Conservation (phyloP, 2,329 filamentous ascomycete genomes). For the Paecilomyces formosus region DNA sequence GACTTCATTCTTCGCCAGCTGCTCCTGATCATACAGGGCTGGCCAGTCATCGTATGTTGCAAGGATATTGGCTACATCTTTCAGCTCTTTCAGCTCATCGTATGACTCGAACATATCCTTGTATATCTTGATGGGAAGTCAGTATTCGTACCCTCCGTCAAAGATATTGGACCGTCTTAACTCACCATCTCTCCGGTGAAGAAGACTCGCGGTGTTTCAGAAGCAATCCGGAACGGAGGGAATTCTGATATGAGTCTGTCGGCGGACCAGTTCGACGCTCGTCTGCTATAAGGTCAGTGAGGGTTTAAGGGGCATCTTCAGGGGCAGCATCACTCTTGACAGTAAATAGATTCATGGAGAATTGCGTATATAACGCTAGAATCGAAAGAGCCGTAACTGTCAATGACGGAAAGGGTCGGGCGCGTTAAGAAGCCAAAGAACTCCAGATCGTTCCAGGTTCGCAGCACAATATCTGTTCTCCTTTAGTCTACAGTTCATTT, state of each 20-base stretch:
- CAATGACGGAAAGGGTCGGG: conserved; percentile 61
- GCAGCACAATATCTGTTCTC: conserved; percentile 54
- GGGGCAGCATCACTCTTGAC: conserved; percentile 45
- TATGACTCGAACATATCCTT: conserved; percentile 78
- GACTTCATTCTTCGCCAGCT: conserved; percentile 68
- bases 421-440: conserved; percentile 69
- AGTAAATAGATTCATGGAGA: conserved; percentile 84
- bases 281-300: conserved; percentile 14
- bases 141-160: not conserved
- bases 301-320: not conserved
- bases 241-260: conserved; percentile 34
- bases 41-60: conserved; percentile 66
- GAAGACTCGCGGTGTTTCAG: conserved; percentile 50
- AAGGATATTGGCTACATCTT: conserved; percentile 61
- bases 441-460: conserved; percentile 64
- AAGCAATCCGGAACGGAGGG: conserved; percentile 41
- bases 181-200: conserved; percentile 83
- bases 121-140: conserved; percentile 48
- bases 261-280: conserved; percentile 68
- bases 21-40: conserved; percentile 64
- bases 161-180: not conserved
- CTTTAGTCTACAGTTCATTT: conserved; percentile 2
- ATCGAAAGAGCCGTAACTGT: conserved; percentile 63
- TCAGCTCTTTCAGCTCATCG: conserved; percentile 63
- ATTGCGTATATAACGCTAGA: conserved; percentile 74